phyloP scores from a whole-genome alignment of 2,329 filamentous ascomycete genomes.

The Calonectria montana region DNA sequence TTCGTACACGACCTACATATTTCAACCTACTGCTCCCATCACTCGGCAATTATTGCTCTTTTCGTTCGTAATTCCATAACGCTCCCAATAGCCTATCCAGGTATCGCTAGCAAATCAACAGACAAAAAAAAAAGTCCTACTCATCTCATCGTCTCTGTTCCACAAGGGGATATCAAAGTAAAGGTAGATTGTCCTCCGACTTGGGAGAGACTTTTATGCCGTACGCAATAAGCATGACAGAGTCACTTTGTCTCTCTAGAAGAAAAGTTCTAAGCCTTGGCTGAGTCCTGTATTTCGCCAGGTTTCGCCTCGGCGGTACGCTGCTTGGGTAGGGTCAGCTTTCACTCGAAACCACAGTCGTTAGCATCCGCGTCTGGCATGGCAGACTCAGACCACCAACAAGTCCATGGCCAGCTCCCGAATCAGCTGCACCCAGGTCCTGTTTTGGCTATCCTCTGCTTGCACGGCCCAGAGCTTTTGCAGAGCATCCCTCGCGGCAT shows the following conservation, averaged over 20 bases:
- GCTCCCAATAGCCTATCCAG: not conserved
- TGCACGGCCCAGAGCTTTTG: slow-evolving; percentile 57
- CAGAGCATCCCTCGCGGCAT: slow-evolving; percentile 59
- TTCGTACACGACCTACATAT: slow-evolving; percentile 11
- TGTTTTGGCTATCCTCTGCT: slow-evolving; percentile 41
- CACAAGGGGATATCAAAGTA: not conserved
- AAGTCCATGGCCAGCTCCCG: slow-evolving; percentile 56
- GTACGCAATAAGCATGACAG: not conserved
- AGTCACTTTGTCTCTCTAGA: not conserved
- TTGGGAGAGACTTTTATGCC: not conserved
- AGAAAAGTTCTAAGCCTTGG: not conserved
- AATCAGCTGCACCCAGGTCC: slow-evolving; percentile 58
- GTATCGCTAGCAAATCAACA: not conserved
- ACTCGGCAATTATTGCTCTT: not conserved
- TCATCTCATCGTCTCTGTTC: not conserved
- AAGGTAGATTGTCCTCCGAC: not conserved
- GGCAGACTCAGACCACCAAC: slow-evolving; percentile 52
- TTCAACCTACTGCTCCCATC: not conserved
- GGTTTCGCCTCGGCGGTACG: not conserved
- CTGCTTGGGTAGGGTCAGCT: not conserved
- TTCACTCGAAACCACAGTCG: not conserved
- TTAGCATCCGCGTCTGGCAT: not conserved
- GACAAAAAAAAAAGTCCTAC: not conserved
- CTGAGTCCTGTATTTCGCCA: not conserved
- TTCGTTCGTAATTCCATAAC: not conserved